Evolutionary conservation across 1,139 yeast genomes (phyloP), one percentile per base, ranked within the genome.

Genomic region (Suhomyces anneliseae): DNA sequence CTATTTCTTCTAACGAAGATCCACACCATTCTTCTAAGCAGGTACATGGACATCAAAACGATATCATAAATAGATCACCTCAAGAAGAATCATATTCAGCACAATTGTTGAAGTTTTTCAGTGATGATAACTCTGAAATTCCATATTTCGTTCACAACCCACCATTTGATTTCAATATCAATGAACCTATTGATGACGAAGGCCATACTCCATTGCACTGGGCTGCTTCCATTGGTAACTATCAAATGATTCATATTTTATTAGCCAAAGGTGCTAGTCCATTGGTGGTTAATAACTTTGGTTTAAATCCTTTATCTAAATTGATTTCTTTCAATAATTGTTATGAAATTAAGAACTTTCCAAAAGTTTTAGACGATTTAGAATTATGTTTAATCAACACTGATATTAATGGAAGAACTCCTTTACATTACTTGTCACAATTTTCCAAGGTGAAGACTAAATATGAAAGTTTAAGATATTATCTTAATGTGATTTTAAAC

Each of bases 121-220:
- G 89, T 46, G 87, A 87, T 39, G 95, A 87, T 52, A 80, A 81
- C 50, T 79, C 82, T 27, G 78, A 81, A n/a, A 79, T 92, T 43
- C 96, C 97, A 1, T 79, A 80, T 41, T 85, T 85, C 53, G 68
- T 92, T 37, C 76, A 81, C 44, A 78, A 82, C 52, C 92, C 95
- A 2, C 96, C 97, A 0, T 71, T 76, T 19, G 90, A 89, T 55
- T 87, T 90, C 58, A 85, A 90, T 58, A 83, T 90, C 53, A 89
- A 92, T 66, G 92, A 83, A 53, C 82, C 92, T 6, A 89, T 93
- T 39, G 99, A 93, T 60, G 95, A 89, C 55, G 98, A 93, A 65
- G 97, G 97, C 0, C 97, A 93, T 59, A 88, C 97, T 0, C 90
- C 97, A 0, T 78, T 93, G 54, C 98, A 93, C 64, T 93, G 99